A percentile compares a stretch with the other conserved stretches of the same genome.
phyloP scores from a whole-genome alignment of 257 asterid species.

The Linderniella brevidens region DNA sequence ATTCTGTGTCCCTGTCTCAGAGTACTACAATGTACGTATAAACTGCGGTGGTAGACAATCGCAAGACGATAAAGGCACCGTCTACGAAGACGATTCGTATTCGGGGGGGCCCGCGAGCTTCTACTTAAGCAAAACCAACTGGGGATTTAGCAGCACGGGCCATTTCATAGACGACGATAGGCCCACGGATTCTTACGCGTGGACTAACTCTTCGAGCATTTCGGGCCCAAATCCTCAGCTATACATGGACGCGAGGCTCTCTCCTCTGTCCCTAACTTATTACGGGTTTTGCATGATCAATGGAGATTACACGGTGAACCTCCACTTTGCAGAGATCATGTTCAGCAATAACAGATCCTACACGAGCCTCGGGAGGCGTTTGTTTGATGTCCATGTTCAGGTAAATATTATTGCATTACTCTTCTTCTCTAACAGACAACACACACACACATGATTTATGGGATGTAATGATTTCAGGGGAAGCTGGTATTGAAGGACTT shows the following conservation, averaged over 20 bases:
- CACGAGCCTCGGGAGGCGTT: background rate
- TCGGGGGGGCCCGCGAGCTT: slow-evolving; percentile 30
- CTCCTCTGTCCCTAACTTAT: background rate
- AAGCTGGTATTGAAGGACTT: slow-evolving; percentile 45
- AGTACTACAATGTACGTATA: slow-evolving; percentile 23
- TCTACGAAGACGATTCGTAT: slow-evolving; percentile 20
- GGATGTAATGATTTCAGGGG: slow-evolving; percentile 28
- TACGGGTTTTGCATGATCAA: background rate
- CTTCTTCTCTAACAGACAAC: too few relatives aligned
- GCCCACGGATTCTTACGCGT: slow-evolving; percentile 4
- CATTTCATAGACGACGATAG: slow-evolving; percentile 29
- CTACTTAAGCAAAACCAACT: slow-evolving; percentile 15
- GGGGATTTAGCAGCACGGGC: slow-evolving; percentile 62
- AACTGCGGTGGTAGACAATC: slow-evolving; percentile 48
- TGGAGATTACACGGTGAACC: background rate
- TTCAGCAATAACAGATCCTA: background rate
- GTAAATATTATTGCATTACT: slow-evolving; percentile 11
- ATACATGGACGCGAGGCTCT: slow-evolving; percentile 19
- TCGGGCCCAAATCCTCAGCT: slow-evolving; percentile 21
- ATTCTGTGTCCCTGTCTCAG: slow-evolving; percentile 14
- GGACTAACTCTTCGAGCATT: slow-evolving; percentile 18
- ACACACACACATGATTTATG: background rate
- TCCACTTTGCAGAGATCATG: slow-evolving; percentile 1
- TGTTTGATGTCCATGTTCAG: slow-evolving; percentile 65
- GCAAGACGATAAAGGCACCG: slow-evolving; percentile 12